Conservation (phyloP, 2,329 filamentous ascomycete genomes). For the Fusarium sp. region DNA sequence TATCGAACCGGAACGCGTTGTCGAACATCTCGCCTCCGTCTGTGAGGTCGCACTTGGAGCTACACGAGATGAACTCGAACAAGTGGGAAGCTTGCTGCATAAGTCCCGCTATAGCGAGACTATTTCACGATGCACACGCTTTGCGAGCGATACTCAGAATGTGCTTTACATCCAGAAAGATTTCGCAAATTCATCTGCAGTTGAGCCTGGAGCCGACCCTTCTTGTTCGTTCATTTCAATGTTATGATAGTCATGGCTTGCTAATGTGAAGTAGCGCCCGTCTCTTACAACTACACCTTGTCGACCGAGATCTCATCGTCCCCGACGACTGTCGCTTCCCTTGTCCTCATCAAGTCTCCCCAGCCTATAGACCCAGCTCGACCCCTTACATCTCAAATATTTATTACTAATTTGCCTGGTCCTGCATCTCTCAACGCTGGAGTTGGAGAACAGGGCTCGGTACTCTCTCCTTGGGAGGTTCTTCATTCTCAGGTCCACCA, state of each 20-base stretch:
- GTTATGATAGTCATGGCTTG: neutral
- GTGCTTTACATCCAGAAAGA: constrained; percentile 94
- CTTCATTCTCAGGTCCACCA: constrained; percentile 92
- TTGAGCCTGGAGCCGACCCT: constrained; percentile 59
- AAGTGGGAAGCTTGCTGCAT: constrained; percentile 84
- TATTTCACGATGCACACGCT: constrained; percentile 85
- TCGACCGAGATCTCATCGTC: constrained; percentile 84
- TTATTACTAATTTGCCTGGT: constrained; percentile 91
- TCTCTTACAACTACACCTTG: constrained; percentile 78
- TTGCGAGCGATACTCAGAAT: constrained; percentile 87
- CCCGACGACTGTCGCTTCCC: constrained; percentile 82
- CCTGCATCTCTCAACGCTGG: constrained; percentile 75
- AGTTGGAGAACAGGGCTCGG: constrained; percentile 74
- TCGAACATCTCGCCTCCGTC: constrained; percentile 77
- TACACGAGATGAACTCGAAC: constrained; percentile 80
- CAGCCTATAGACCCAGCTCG: constrained; percentile 85
- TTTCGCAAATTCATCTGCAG: constrained; percentile 62
- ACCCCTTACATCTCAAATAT: constrained; percentile 87
- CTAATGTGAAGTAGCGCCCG: constrained; percentile 49
- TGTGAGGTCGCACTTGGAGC: constrained; percentile 80
- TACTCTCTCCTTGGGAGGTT: constrained; percentile 88
- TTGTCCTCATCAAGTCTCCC: constrained; percentile 90
- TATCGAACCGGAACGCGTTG: constrained; percentile 74
- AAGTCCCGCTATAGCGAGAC: constrained; percentile 78
- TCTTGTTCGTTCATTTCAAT: constrained; percentile 50